Evolutionary conservation across 805 yeast genomes (phyloP).

Genomic region (Saturnispora diversa): DNA sequence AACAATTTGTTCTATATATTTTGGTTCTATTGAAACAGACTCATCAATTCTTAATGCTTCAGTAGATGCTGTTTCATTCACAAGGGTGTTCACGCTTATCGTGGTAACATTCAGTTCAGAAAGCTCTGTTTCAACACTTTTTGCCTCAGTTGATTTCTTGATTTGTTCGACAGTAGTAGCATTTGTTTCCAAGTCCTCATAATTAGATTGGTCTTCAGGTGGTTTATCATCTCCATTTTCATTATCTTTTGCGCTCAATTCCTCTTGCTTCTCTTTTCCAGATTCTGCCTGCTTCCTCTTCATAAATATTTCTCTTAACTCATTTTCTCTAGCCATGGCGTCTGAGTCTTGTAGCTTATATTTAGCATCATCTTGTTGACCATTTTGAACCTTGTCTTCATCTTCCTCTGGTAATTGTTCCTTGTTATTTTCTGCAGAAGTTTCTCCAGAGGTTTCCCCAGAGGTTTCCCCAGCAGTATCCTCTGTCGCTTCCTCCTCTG

Average conservation of each 20-base stretch:
- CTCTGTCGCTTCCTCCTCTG: background rate
- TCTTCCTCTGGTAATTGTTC: too few species aligned
- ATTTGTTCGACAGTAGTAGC: background rate
- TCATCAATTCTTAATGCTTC: background rate
- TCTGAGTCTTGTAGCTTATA: too few species aligned
- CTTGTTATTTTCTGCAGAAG: constrained; percentile 7
- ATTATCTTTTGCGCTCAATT: background rate
- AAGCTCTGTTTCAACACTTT: background rate
- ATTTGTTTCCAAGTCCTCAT: background rate
- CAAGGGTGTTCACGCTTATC: background rate
- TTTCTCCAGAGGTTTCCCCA: background rate
- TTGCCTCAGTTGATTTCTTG: background rate
- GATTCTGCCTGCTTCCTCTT: too few species aligned
- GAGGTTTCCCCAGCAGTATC: constrained; percentile 3
- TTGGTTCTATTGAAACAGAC: background rate
- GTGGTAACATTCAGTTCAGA: background rate
- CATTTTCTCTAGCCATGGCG: too few species aligned
- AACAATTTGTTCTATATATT: background rate
- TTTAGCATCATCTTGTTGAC: too few species aligned
- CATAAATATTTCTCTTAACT: too few species aligned
- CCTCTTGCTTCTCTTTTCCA: constrained; percentile 4
- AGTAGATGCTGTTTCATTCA: background rate
- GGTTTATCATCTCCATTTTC: background rate
- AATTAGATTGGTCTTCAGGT: background rate
- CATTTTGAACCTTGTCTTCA: too few species aligned